Percentiles rank a stretch among this genome's conserved stretches.
Evolutionary conservation across 2,329 filamentous ascomycete genomes (phyloP).

Genomic region (Aspergillus fumigatus): DNA sequence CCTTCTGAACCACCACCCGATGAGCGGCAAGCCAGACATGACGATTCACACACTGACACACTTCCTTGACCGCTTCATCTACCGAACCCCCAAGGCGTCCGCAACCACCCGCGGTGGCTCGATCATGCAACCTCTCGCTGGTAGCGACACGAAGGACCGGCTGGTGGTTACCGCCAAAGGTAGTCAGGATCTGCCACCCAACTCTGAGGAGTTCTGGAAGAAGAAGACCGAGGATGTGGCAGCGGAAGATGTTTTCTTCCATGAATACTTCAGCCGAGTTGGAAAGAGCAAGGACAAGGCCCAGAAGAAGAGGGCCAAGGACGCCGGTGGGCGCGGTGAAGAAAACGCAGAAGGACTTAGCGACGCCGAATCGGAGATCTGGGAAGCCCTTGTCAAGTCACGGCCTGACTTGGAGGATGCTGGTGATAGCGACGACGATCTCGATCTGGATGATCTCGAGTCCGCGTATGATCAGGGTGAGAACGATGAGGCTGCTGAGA

Average conservation of each 20-base stretch:
- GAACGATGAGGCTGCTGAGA: slow-evolving; percentile 35
- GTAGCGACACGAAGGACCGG: slow-evolving; percentile 56
- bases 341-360: slow-evolving; percentile 46
- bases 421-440: slow-evolving; percentile 55
- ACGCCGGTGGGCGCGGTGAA: slow-evolving; percentile 42
- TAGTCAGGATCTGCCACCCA: slow-evolving; percentile 64
- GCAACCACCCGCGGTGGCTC: slow-evolving; percentile 68
- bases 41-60: slow-evolving; percentile 86
- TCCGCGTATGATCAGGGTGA: slow-evolving; percentile 45
- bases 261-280: slow-evolving; percentile 83
- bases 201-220: slow-evolving; percentile 85
- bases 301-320: slow-evolving; percentile 54
- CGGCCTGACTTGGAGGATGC: slow-evolving; percentile 68
- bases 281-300: slow-evolving; percentile 53
- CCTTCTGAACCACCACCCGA: slow-evolving; percentile 63
- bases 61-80: slow-evolving; percentile 98
- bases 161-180: slow-evolving; percentile 57
- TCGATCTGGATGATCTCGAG: slow-evolving; percentile 53
- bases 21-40: slow-evolving; percentile 84
- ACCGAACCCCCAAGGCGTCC: slow-evolving; percentile 76
- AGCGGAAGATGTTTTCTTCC: slow-evolving; percentile 95
- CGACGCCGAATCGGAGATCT: slow-evolving; percentile 73
- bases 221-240: slow-evolving; percentile 84
- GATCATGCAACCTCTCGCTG: slow-evolving; percentile 91
- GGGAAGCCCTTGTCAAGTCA: slow-evolving; percentile 82